These are phyloP conservation scores for Podospora australis DNA, from an alignment of 495 filamentous ascomycete species.

Conservation along the genomic window DNA sequence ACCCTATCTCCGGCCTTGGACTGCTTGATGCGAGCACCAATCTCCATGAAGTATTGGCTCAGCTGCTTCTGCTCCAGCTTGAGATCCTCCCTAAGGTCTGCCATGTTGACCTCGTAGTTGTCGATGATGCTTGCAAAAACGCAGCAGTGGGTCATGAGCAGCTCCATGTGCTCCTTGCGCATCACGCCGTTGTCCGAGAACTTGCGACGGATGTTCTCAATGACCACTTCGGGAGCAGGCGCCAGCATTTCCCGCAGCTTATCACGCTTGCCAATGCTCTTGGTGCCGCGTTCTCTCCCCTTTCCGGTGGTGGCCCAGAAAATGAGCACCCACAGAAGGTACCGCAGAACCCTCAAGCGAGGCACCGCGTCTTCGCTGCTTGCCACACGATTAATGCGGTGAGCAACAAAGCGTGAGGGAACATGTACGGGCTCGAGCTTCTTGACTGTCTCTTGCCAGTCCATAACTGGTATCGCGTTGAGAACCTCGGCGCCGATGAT, in stretches of 20 bases:
- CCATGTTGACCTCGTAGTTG: constrained; percentile 69
- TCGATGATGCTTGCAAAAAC: constrained; percentile 65
- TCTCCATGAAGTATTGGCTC: constrained; percentile 66
- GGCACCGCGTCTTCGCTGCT: constrained; percentile 49
- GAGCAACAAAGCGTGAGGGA: constrained; percentile 61
- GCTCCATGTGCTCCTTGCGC: constrained; percentile 56
- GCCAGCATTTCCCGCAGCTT: constrained; percentile 41
- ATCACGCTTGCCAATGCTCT: constrained; percentile 40
- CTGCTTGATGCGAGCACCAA: constrained; percentile 61
- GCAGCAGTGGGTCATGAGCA: constrained; percentile 63
- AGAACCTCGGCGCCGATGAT: constrained; percentile 59
- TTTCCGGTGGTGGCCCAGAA: constrained; percentile 42
- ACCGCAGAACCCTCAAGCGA: constrained; percentile 58
- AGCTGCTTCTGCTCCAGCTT: constrained; percentile 62
- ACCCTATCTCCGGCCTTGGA: constrained; percentile 43
- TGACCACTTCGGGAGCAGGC: constrained; percentile 52
- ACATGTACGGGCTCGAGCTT: constrained; percentile 48
- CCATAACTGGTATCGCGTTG: constrained; percentile 57
- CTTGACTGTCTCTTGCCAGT: constrained; percentile 66
- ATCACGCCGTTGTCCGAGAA: constrained; percentile 59
- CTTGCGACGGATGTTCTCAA: constrained; percentile 61
- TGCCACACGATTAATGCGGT: constrained; percentile 51
- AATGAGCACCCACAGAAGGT: constrained; percentile 58
- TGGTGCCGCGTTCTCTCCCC: constrained; percentile 36
- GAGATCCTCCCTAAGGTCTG: constrained; percentile 72